Percentiles rank a stretch among this genome's conserved stretches.
These are phyloP conservation scores for Erysimum cheiranthoides DNA, from an alignment of 345 rosid genomes.

Conservation along the genomic window DNA sequence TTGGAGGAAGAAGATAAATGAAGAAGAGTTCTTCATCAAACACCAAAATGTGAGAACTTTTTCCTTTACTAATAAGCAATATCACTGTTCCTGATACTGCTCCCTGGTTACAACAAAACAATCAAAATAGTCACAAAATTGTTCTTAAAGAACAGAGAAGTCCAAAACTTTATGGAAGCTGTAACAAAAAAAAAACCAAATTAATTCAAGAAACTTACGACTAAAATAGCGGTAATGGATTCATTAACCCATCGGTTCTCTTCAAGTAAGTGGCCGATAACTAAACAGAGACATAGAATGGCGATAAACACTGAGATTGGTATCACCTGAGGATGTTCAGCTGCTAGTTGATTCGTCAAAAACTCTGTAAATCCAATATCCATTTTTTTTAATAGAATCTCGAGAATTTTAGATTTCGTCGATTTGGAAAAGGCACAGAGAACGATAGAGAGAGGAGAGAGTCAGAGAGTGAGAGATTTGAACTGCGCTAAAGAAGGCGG, in stretches of 20 bases:
- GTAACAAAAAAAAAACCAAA: background rate
- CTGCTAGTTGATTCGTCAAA: slow-evolving; percentile 29
- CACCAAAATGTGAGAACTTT: slow-evolving; percentile 73
- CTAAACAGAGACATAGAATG: slow-evolving; percentile 73
- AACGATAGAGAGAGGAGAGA: slow-evolving; percentile 5
- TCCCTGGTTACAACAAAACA: slow-evolving; percentile 55
- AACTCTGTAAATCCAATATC: slow-evolving; percentile 32
- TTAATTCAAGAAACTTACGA: slow-evolving; percentile 49
- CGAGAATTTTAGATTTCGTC: background rate
- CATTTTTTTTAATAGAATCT: slow-evolving; percentile 26
- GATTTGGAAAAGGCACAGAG: slow-evolving; percentile 14
- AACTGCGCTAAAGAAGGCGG: slow-evolving; percentile 41
- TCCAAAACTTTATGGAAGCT: background rate
- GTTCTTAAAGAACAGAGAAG: background rate
- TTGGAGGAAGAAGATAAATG: slow-evolving; percentile 94
- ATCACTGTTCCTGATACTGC: slow-evolving; percentile 61
- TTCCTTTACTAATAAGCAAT: slow-evolving; percentile 70
- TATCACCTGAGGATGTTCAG: slow-evolving; percentile 63
- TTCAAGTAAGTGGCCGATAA: slow-evolving; percentile 86
- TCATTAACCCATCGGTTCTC: slow-evolving; percentile 91
- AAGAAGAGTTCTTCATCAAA: slow-evolving; percentile 88
- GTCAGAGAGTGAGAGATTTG: slow-evolving; percentile 30
- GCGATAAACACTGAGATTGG: slow-evolving; percentile 79
- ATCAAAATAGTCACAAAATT: slow-evolving; percentile 9
- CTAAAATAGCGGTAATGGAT: slow-evolving; percentile 84